A percentile compares a stretch with the other conserved stretches of the same genome.
Evolutionary conservation across 768 basidiomycete species (phyloP).

Genomic region (Kwoniella bestiolae): DNA sequence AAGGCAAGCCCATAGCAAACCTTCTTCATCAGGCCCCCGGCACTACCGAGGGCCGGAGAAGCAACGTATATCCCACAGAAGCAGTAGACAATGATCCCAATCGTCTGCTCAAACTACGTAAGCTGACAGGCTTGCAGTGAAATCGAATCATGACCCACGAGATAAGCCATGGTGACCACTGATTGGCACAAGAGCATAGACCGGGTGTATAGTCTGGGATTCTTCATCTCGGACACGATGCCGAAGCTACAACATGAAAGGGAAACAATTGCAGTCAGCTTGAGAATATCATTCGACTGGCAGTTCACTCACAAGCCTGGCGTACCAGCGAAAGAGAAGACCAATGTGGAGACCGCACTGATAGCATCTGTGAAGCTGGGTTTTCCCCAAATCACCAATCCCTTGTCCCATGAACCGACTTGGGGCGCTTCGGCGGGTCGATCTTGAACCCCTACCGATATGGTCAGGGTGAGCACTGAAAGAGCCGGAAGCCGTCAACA

Average conservation of each 20-base stretch:
- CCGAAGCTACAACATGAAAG: conserved; percentile 16
- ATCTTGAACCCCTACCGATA: conserved; percentile 39
- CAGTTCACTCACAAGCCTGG: conserved; percentile 25
- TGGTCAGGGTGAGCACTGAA: conserved; percentile 30
- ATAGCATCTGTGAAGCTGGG: conserved; percentile 46
- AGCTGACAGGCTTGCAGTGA: background rate
- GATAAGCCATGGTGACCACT: conserved; percentile 40
- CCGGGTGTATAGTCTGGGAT: conserved; percentile 52
- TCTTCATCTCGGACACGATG: conserved; percentile 56
- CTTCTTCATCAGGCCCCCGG: conserved; percentile 50
- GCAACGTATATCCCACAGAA: conserved; percentile 48
- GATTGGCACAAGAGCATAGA: conserved; percentile 43
- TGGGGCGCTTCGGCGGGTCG: conserved; percentile 39
- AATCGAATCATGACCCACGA: conserved; percentile 16
- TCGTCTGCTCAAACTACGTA: conserved; percentile 23
- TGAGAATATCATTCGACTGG: no score
- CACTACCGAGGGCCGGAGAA: conserved; percentile 53
- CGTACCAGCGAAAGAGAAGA: conserved; percentile 52
- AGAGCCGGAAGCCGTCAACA: background rate
- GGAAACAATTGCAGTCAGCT: no score
- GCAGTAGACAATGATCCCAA: conserved; percentile 50
- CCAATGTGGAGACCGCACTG: conserved; percentile 50
- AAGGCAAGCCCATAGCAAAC: conserved; percentile 43
- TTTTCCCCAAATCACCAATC: conserved; percentile 4
- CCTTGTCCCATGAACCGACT: background rate